A percentile compares a stretch with the other conserved stretches of the same genome.
These are phyloP conservation scores for Ilyonectria destructans DNA, from an alignment of 2,329 filamentous ascomycete species.

Conservation along the genomic window DNA sequence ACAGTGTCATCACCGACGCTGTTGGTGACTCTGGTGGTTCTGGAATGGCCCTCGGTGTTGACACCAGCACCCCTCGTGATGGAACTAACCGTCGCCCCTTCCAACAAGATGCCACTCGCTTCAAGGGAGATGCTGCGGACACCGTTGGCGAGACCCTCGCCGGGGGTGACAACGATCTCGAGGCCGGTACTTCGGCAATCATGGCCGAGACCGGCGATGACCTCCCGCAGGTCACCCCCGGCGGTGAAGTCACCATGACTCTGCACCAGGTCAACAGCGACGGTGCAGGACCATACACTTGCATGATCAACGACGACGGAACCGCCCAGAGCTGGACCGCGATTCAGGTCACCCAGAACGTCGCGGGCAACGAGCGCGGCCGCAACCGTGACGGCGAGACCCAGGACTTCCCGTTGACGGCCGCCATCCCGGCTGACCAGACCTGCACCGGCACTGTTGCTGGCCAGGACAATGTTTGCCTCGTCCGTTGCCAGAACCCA, in stretches of 20 bases:
- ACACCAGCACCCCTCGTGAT: slow-evolving; percentile 72
- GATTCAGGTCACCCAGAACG: slow-evolving; percentile 66
- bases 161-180: slow-evolving; percentile 70
- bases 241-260: slow-evolving; percentile 74
- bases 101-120: slow-evolving; percentile 77
- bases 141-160: slow-evolving; percentile 73
- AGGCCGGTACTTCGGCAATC: slow-evolving; percentile 71
- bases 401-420: slow-evolving; percentile 69
- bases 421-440: slow-evolving; percentile 69
- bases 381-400: slow-evolving; percentile 61
- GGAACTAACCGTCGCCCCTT: slow-evolving; percentile 74
- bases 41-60: slow-evolving; percentile 68
- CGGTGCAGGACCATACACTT: slow-evolving; percentile 69
- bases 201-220: slow-evolving; percentile 70
- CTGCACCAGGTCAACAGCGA: slow-evolving; percentile 55
- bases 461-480: slow-evolving; percentile 73
- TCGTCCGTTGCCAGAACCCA: slow-evolving; percentile 75
- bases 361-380: slow-evolving; percentile 48
- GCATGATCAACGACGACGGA: slow-evolving; percentile 75
- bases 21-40: slow-evolving; percentile 71
- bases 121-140: slow-evolving; percentile 67
- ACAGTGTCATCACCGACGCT: slow-evolving; percentile 73
- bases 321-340: slow-evolving; percentile 58
- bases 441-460: slow-evolving; percentile 74
- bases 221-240: slow-evolving; percentile 73